Conservation (phyloP, 164 flowering plant genomes). For the Aristolochia contorta region DNA sequence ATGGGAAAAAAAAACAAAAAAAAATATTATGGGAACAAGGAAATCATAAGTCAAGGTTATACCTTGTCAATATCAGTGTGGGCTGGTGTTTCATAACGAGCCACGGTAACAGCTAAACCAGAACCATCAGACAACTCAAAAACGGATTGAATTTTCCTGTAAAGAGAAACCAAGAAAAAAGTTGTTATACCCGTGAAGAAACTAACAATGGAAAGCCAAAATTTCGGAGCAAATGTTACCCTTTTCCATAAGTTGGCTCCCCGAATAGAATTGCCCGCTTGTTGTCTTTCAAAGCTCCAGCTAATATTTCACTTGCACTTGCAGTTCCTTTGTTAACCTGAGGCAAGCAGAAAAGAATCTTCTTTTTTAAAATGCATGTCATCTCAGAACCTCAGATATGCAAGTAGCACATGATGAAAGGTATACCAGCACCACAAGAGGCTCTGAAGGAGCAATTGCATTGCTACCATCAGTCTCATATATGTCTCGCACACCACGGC, state of each 20-base stretch:
- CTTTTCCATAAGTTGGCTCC: conserved; percentile 96
- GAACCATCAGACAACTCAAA: conserved; percentile 97
- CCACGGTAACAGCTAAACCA: conserved; percentile 93
- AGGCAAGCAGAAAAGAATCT: neutral
- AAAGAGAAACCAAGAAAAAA: neutral
- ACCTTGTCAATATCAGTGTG: conserved; percentile 97
- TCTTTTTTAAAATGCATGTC: no score
- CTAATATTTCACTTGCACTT: conserved; percentile 97
- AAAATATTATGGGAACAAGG: no score
- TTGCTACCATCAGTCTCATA: conserved; percentile 90
- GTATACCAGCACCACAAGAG: conserved; percentile 81
- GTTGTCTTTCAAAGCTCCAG: conserved; percentile 95
- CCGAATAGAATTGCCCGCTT: conserved; percentile 87
- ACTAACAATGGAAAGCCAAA: neutral
- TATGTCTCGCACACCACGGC: conserved; percentile 90
- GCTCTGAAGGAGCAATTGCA: conserved; percentile 78
- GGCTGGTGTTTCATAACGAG: conserved; percentile 97
- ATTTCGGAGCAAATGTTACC: conserved; percentile 33
- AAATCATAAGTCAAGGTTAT: conserved; percentile 2
- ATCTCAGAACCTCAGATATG: no score
- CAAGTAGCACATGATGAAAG: no score
- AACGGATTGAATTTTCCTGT: conserved; percentile 68
- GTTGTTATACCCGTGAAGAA: conserved; percentile 1
- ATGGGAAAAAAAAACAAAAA: no score
- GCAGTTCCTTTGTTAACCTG: conserved; percentile 99